Evolutionary conservation across 1,284 basidiomycete species (phyloP), one percentile per base, ranked within the genome.

Genomic region (Earliella scabrosa): DNA sequence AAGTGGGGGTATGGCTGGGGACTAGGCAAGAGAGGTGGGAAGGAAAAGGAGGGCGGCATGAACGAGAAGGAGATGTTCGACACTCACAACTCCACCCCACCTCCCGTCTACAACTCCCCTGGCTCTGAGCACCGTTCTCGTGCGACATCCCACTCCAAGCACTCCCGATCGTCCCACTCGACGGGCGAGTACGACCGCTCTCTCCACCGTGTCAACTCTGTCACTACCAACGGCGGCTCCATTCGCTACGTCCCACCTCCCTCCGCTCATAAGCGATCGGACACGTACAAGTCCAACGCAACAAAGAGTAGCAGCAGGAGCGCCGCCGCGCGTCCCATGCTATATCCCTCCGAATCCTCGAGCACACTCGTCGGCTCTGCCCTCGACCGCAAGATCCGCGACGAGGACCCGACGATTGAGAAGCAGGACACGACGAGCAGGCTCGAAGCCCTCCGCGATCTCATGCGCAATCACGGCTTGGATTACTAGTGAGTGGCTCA

Each of bases 401-500:
- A 90, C 54, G 72, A 78, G 0, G 86, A 87, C 39, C 77, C 80
- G 7, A 75, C 83, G 47, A 73, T 75, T 43, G 80, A 80, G 55
- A 73, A 71, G 26, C 72, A 78, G 0, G 87, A 92, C 64, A 90
- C 88, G 0, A 71, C 73, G 2, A 78, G 81, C 49, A 80, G 89
- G 26, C 73, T 97, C 44, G 78, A 79, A 1, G 85, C 88, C 49
- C 71, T 96, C 50, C 78, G 90, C 43, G 78, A 78, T 50, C 73
- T 88, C 59, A 92, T 96, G 85, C 63, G 69, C 21, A 91, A 90
- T 65, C 86, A 92, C 53, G 82, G 79, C 53, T 72, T 95, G 45
- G 90, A 94, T 72, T 95, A 90, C 71, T 95, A 95, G 93, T 95
- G 65, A 73, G 91, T 85, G 32, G 52, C 48, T 36, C 51, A 59